These are phyloP conservation scores for Xenoacremonium recifei DNA, from an alignment of 2,329 filamentous ascomycete genomes.

Conservation along the genomic window DNA sequence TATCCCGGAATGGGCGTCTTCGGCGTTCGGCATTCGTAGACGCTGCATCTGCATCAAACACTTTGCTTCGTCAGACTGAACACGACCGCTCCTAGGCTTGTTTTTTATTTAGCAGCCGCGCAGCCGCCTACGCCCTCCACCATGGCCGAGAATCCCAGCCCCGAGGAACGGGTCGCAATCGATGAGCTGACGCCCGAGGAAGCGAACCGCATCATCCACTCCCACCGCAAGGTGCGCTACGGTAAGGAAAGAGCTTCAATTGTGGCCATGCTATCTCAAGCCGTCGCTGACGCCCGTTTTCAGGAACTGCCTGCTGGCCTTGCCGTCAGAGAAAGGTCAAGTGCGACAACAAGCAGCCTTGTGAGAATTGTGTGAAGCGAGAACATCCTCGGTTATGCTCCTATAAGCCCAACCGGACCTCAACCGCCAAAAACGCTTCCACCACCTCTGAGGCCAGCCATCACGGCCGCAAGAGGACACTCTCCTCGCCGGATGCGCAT, in stretches of 20 bases:
- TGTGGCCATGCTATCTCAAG: not conserved
- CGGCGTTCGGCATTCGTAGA: slow-evolving; percentile 37
- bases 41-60: slow-evolving; percentile 24
- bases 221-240: slow-evolving; percentile 67
- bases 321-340: slow-evolving; percentile 68
- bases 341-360: slow-evolving; percentile 67
- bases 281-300: slow-evolving; percentile 7
- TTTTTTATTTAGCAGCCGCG: slow-evolving; percentile 12
- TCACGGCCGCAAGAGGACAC: slow-evolving; percentile 31
- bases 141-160: slow-evolving; percentile 46
- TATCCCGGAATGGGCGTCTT: slow-evolving; percentile 26
- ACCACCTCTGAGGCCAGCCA: slow-evolving; percentile 22
- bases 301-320: slow-evolving; percentile 65
- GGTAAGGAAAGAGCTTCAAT: slow-evolving; percentile 44
- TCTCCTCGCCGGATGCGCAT: slow-evolving; percentile 30
- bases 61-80: slow-evolving; percentile 14
- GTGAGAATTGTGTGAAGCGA: slow-evolving; percentile 66
- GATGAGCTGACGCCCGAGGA: slow-evolving; percentile 63
- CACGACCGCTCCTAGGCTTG: slow-evolving; percentile 23
- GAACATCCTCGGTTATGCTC: slow-evolving; percentile 65
- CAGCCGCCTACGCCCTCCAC: slow-evolving; percentile 20
- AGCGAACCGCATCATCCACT: slow-evolving; percentile 67
- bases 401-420: slow-evolving; percentile 60
- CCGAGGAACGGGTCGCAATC: slow-evolving; percentile 45
- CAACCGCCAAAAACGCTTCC: slow-evolving; percentile 33